phyloP scores from a whole-genome alignment of 306 rosid genomes.

The Bauhinia variegata region DNA sequence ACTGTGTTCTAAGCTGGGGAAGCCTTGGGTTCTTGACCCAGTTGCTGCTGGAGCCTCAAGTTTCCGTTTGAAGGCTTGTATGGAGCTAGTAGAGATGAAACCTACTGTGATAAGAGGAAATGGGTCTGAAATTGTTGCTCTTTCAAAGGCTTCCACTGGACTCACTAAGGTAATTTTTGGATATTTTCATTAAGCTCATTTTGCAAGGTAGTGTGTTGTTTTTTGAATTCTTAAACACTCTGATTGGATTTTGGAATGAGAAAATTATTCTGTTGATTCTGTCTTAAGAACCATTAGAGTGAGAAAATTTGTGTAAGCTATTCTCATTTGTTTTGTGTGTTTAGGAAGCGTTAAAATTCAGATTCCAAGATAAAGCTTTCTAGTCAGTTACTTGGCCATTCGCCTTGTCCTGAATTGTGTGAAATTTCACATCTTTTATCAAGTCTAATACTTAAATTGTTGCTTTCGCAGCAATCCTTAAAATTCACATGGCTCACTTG shows the following conservation, averaged over 20 bases:
- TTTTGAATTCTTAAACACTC: too few relatives aligned
- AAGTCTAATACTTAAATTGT: background rate
- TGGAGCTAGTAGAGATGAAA: conserved; percentile 57
- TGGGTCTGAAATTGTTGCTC: conserved; percentile 78
- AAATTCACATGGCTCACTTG: background rate
- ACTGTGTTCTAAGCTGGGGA: conserved; percentile 40
- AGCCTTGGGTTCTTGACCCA: conserved; percentile 90
- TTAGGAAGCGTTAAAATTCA: background rate
- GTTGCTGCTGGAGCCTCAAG: conserved; percentile 77
- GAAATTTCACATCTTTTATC: too few relatives aligned
- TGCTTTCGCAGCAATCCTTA: conserved; percentile 6
- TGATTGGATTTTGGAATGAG: too few relatives aligned
- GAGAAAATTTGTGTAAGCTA: background rate
- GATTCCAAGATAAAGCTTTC: too few relatives aligned
- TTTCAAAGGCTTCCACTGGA: conserved; percentile 47
- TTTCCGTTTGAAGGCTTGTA: conserved; percentile 68
- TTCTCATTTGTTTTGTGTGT: background rate
- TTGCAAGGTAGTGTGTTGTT: background rate
- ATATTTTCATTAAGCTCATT: background rate
- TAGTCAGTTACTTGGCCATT: too few relatives aligned
- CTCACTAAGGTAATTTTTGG: conserved; percentile 50
- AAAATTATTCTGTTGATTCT: background rate
- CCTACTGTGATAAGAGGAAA: conserved; percentile 83
- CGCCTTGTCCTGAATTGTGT: too few relatives aligned
- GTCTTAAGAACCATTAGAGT: background rate